phyloP scores from a whole-genome alignment of 257 asterid species.

The Knoxia roxburghii region DNA sequence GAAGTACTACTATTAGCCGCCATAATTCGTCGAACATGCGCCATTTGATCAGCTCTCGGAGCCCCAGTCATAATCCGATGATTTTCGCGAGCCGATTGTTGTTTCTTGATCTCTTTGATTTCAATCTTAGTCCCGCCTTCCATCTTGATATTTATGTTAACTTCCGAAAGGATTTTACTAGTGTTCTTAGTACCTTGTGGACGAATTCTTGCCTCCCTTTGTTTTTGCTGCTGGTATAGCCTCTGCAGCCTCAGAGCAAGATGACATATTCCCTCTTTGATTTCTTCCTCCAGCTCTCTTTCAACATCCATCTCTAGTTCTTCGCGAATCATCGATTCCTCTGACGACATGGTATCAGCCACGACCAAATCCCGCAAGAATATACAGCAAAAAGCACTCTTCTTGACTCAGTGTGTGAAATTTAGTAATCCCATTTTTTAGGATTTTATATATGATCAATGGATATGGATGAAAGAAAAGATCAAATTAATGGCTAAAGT shows the following conservation, averaged over 20 bases:
- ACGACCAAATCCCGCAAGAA: neutral
- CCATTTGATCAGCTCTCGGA: neutral
- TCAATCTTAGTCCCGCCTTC: slow-evolving; percentile 54
- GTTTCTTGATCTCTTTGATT: slow-evolving; percentile 58
- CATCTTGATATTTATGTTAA: slow-evolving; percentile 56
- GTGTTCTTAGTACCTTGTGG: slow-evolving; percentile 1
- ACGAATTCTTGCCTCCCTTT: slow-evolving; percentile 15
- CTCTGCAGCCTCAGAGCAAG: slow-evolving; percentile 55
- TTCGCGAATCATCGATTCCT: slow-evolving; percentile 49
- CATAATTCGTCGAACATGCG: slow-evolving; percentile 4
- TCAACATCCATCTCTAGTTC: slow-evolving; percentile 56
- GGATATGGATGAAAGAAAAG: too few relatives aligned
- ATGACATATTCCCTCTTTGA: slow-evolving; percentile 51
- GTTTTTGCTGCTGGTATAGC: slow-evolving; percentile 46
- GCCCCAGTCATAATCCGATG: neutral
- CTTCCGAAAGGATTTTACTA: slow-evolving; percentile 30
- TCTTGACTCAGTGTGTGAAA: neutral
- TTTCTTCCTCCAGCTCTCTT: slow-evolving; percentile 53
- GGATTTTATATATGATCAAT: too few relatives aligned
- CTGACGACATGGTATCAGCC: slow-evolving; percentile 25
- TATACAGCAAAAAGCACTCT: neutral
- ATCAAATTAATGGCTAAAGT: too few relatives aligned
- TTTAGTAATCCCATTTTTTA: too few relatives aligned
- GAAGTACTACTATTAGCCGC: neutral
- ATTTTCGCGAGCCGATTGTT: neutral